A percentile compares a stretch with the other conserved stretches of the same genome.
Conservation (phyloP, 2,329 filamentous ascomycete species). For the Colletotrichum liriopes region DNA sequence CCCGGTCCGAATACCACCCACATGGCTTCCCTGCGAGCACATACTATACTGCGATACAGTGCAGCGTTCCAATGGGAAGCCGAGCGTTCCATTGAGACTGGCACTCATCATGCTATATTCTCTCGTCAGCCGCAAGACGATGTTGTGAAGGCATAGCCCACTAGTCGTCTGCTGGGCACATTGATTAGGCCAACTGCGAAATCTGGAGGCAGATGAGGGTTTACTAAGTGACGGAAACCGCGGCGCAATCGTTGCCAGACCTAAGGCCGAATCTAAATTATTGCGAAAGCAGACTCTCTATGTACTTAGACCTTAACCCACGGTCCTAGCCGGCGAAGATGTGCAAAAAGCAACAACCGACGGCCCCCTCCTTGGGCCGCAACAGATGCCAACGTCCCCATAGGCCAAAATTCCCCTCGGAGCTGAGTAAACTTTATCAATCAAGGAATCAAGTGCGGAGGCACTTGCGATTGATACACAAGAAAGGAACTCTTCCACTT, state of each 20-base stretch:
- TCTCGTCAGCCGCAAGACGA: conserved; percentile 26
- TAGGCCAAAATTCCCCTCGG: background rate
- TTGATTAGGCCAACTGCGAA: background rate
- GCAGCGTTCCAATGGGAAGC: conserved; percentile 4
- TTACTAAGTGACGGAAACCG: background rate
- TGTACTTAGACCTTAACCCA: background rate
- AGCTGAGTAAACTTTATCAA: conserved; percentile 34
- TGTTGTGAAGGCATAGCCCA: conserved; percentile 11
- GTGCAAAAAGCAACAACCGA: background rate
- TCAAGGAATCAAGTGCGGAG: background rate
- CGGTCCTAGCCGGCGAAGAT: too few species aligned
- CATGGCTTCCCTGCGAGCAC: conserved; percentile 37
- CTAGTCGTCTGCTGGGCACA: conserved; percentile 8
- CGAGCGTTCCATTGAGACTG: conserved; percentile 13
- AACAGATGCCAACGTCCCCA: background rate
- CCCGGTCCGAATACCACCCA: conserved; percentile 32
- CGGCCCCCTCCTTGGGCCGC: conserved; percentile 17
- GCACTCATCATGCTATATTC: conserved; percentile 16
- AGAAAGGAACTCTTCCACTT: conserved; percentile 22
- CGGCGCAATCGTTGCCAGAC: background rate
- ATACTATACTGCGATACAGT: conserved; percentile 11
- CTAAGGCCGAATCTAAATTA: background rate
- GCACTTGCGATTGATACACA: conserved; percentile 6
- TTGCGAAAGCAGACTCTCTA: background rate
- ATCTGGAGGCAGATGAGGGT: background rate